Evolutionary conservation across 495 filamentous ascomycete genomes (phyloP).

Genomic region (Aspergillus indologenus): DNA sequence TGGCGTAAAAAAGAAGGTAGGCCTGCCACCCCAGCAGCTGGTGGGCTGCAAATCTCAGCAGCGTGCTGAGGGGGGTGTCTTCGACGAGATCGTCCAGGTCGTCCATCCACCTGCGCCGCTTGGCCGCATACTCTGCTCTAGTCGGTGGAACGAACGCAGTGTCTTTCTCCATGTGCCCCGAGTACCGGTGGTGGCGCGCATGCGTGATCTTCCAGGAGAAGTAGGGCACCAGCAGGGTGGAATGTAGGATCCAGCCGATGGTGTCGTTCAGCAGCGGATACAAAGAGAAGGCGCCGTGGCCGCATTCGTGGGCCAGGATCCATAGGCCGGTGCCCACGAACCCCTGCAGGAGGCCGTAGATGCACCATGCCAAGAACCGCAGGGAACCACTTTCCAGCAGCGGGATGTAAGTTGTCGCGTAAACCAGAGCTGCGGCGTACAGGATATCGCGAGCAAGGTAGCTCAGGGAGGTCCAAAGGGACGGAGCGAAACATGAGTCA

Average conservation of each 20-base stretch:
- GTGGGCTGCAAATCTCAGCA: slow-evolving; percentile 43
- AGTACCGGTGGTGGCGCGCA: slow-evolving; percentile 62
- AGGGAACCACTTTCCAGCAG: neutral
- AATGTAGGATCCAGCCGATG: slow-evolving; percentile 63
- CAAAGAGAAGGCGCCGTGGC: slow-evolving; percentile 68
- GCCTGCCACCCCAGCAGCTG: slow-evolving; percentile 54
- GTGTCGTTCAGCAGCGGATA: slow-evolving; percentile 57
- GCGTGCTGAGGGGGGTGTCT: slow-evolving; percentile 50
- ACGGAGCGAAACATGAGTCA: neutral
- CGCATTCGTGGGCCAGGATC: slow-evolving; percentile 84
- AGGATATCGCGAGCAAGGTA: neutral
- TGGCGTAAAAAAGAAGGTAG: slow-evolving; percentile 52
- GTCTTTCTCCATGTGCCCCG: slow-evolving; percentile 55
- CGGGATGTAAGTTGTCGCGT: neutral
- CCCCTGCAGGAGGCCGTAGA: slow-evolving; percentile 69
- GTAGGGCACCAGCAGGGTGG: slow-evolving; percentile 62
- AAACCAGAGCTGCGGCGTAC: neutral
- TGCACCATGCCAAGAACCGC: slow-evolving; percentile 48
- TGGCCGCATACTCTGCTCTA: slow-evolving; percentile 32
- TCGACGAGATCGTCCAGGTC: slow-evolving; percentile 44
- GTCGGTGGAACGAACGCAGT: slow-evolving; percentile 53
- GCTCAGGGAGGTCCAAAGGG: neutral
- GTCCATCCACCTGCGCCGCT: slow-evolving; percentile 27
- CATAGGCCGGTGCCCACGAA: slow-evolving; percentile 76
- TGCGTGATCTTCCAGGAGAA: slow-evolving; percentile 74